Percentiles rank a stretch among this genome's conserved stretches.
Evolutionary conservation across 2,329 filamentous ascomycete genomes (phyloP).

Genomic region (Arthrobotrys musiformis): DNA sequence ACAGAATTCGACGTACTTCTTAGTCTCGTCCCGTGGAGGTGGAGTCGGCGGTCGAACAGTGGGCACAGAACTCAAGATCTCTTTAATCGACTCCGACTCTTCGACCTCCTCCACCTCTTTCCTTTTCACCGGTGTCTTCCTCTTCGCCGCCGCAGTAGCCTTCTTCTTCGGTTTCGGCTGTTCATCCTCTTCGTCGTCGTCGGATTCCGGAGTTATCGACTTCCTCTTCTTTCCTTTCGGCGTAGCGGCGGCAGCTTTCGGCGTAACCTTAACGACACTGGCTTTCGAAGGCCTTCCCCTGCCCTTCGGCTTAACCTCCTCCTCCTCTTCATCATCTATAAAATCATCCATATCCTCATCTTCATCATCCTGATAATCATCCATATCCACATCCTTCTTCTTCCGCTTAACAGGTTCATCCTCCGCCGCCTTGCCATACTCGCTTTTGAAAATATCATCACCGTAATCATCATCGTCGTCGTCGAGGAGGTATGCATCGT

Average conservation of each 20-base stretch:
- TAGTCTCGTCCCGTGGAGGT: slow-evolving; percentile 73
- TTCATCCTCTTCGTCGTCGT: slow-evolving; percentile 60
- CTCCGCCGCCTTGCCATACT: slow-evolving; percentile 76
- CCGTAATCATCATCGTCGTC: slow-evolving; percentile 76
- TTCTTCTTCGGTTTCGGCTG: slow-evolving; percentile 61
- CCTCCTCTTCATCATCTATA: slow-evolving; percentile 54
- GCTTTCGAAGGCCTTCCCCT: slow-evolving; percentile 28
- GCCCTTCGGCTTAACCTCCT: slow-evolving; percentile 45
- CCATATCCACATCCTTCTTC: slow-evolving; percentile 66
- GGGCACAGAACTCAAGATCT: slow-evolving; percentile 88
- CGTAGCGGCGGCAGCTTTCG: slow-evolving; percentile 18
- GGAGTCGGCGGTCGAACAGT: slow-evolving; percentile 85
- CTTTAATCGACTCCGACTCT: slow-evolving; percentile 74
- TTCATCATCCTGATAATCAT: slow-evolving; percentile 64
- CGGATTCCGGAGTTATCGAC: slow-evolving; percentile 61
- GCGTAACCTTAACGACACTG: slow-evolving; percentile 28
- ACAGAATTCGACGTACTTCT: slow-evolving; percentile 66
- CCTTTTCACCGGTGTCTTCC: slow-evolving; percentile 69
- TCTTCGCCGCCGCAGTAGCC: slow-evolving; percentile 62
- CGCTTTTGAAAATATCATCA: slow-evolving; percentile 86
- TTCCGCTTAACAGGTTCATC: slow-evolving; percentile 77
- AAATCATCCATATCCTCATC: slow-evolving; percentile 62
- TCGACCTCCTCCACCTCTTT: slow-evolving; percentile 76
- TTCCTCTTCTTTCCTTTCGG: slow-evolving; percentile 58
- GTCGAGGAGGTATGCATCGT: slow-evolving; percentile 71